Percentiles rank a stretch among this genome's conserved stretches.
Evolutionary conservation across 352 stramenopile genomes (phyloP).

Genomic region (Globisporangium perplexum): DNA sequence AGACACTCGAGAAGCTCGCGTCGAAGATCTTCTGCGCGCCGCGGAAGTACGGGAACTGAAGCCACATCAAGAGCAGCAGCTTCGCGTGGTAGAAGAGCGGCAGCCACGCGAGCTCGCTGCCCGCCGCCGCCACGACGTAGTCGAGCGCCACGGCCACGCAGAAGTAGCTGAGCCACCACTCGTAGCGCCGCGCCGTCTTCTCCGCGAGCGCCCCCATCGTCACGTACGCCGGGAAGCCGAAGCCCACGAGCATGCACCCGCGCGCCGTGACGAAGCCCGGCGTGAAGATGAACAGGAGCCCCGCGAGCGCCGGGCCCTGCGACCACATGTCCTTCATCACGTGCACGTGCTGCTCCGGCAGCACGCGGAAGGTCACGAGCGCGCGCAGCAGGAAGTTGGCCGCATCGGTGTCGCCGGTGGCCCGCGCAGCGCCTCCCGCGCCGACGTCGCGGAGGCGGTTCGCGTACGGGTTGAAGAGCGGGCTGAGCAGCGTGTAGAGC

Average conservation of each 20-base stretch:
- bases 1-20: conserved; percentile 61
- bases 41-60: conserved; percentile 90
- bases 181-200: conserved; percentile 70
- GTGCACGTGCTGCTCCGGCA: conserved; percentile 62
- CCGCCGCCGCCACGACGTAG: conserved; percentile 58
- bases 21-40: conserved; percentile 83
- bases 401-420: conserved; percentile 25
- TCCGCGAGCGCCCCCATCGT: conserved; percentile 73
- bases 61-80: conserved; percentile 79
- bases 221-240: conserved; percentile 81
- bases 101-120: conserved; percentile 60
- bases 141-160: conserved; percentile 61
- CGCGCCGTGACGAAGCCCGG: conserved; percentile 77
- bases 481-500: conserved; percentile 64
- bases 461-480: conserved; percentile 68
- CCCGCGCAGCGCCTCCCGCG: conserved; percentile 7
- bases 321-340: conserved; percentile 74
- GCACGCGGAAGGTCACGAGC: conserved; percentile 54
- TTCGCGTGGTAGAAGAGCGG: conserved; percentile 86
- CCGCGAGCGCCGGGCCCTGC: conserved; percentile 68
- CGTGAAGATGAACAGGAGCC: conserved; percentile 82
- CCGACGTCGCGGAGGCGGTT: conserved; percentile 50
- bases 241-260: conserved; percentile 64
- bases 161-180: conserved; percentile 88
- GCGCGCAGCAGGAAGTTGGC: conserved; percentile 64